These are phyloP conservation scores for Diplodia corticola DNA, from an alignment of 2,329 filamentous ascomycete genomes.

Conservation along the genomic window DNA sequence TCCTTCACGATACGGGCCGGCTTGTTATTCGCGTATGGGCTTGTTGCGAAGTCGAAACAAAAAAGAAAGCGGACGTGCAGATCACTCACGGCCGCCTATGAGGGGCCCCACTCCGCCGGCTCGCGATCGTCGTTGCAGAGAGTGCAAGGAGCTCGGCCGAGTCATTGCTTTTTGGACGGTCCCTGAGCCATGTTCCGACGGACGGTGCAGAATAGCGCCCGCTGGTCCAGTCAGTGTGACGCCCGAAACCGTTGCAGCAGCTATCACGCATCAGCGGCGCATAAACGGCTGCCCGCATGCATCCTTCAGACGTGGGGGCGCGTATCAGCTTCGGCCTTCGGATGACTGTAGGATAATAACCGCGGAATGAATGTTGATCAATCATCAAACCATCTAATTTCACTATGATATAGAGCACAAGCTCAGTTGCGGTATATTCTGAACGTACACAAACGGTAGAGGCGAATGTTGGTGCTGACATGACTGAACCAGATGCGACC, in stretches of 20 bases:
- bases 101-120: neutral
- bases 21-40: neutral
- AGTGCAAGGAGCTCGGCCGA: neutral
- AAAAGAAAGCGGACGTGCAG: neutral
- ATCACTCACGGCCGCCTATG: neutral
- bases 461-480: neutral
- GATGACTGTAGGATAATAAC: neutral
- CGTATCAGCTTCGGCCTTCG: neutral
- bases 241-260: slow-evolving; percentile 5
- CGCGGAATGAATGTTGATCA: neutral
- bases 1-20: neutral
- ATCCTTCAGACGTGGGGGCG: neutral
- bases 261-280: slow-evolving; percentile 5
- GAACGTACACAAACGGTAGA: neutral
- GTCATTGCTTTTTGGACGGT: neutral
- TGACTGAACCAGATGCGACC: neutral
- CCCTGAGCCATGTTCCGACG: neutral
- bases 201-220: neutral
- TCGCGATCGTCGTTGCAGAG: neutral
- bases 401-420: neutral
- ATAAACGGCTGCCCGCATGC: neutral
- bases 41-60: neutral
- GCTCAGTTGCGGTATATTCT: neutral
- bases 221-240: neutral
- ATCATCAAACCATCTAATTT: neutral